Evolutionary conservation across 2,329 filamentous ascomycete species (phyloP), one percentile per base, ranked within the genome.

Genomic region (Lasiodiplodia hormozganensis): DNA sequence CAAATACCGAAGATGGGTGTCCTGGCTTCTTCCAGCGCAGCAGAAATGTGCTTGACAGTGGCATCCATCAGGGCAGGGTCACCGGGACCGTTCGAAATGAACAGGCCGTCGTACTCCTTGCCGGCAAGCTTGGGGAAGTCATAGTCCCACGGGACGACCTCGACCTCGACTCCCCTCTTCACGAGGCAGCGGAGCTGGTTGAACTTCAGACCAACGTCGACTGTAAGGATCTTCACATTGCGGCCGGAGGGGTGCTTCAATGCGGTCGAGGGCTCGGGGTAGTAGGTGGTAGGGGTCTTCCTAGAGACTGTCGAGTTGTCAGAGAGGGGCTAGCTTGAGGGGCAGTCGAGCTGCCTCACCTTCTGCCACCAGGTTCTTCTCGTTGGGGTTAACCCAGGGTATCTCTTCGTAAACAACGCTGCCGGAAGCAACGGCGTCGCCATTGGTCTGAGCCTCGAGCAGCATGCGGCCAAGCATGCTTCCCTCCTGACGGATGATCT

Each of bases 131-230:
- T 83, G 67, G 90, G 89, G 79, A 98, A 94, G 80, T 98, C 91
- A 77, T 97, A 94, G 82, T 99, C 90, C 94, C 95, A 99, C 11
- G 96, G 96, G 71, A 96, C 94, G 68, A 97, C 93, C 72, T 97
- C 84, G 62, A 98, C 94, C 79, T 99, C 96, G 68, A 98, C 92
- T 67, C 96, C 96, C 74, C 96, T 90, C 75, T 89, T 90, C 69
- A 99, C 86, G 75, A 99, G 90, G 83, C 96, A 99, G 73, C 96
- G 89, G 74, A 99, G 87, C 84, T 99, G 96, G 84, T 98, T 99
- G 84, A 93, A 97, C 83, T 99, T 99, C 85, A 98, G 90, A 79
- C 96, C 96, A 74, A 99, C 95, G 83, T 99, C 96, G 74, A 99
- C 88, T 79, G 94, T 97, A 62, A 98, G 85, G 70, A 99, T 90